Evolutionary conservation across 257 asterid genomes (phyloP), one percentile per base, ranked within the genome.

Genomic region (Solanum gandarillasii): DNA sequence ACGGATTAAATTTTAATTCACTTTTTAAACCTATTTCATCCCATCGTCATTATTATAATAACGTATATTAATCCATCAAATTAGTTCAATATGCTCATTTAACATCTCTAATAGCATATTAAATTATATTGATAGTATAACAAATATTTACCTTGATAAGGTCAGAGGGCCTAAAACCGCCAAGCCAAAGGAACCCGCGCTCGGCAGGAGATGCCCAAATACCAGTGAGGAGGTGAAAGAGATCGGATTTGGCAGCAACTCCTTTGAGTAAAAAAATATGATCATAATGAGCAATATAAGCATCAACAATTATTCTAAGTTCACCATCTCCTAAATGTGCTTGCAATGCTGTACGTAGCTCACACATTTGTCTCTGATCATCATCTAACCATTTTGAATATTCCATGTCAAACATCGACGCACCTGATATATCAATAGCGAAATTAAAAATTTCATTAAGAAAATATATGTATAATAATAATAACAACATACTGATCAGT

Each of bases 131-230:
- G 12, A 39, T n/a, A 78, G 5, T 6, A 6, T 18, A 5, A 32
- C 0, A 70, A 31, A 31, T 25, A 52, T 41, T 20, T 12, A 32
- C 99, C 98, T 97, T 97, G 92, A 95, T 97, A 6, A 95, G 90
- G 32, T 95, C 98, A 3, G 99, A 97, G 12, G 99, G 99, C 31
- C 97, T 90, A 87, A 97, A 97, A 58, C 99, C 99, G 0, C 98
- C 99, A 93, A 97, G 94, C 99, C 99, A 95, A 12, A 97, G 96
- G 68, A 97, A 97, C 85, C 99, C 96, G 3, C 98, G 95, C 81
- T 97, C 99, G 2, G 95, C 95, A 0, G 98, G 96, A 0, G 98
- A 93, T 14, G 95, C 88, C 99, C 99, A 97, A 95, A 94, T 95
- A 82, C 99, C 99, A 18, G 94, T 93, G 48, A 95, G 92, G 81